Percentiles rank a stretch among this genome's conserved stretches.
Conservation (phyloP, 2,329 filamentous ascomycete species). For the Botryosphaeria dothidea region DNA sequence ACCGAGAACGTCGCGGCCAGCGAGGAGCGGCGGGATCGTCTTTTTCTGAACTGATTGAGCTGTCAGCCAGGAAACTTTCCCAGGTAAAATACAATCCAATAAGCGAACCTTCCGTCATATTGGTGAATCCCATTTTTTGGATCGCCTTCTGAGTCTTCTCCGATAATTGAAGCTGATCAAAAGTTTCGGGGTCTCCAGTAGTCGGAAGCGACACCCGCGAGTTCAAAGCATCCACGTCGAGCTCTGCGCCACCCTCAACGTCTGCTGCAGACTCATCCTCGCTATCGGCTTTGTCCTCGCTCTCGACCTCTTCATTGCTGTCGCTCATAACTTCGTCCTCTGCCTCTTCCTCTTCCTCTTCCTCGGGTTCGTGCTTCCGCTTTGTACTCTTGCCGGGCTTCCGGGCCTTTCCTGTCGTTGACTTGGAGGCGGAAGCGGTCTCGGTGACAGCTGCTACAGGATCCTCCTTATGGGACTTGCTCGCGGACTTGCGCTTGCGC, state of each 20-base stretch:
- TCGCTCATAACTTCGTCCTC: no score
- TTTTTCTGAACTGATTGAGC: constrained; percentile 89
- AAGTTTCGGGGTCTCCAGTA: constrained; percentile 67
- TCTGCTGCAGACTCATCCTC: constrained; percentile 15
- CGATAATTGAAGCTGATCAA: constrained; percentile 80
- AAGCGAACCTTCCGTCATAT: constrained; percentile 95
- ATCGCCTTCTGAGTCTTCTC: constrained; percentile 89
- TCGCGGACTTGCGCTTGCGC: constrained; percentile 50
- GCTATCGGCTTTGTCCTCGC: constrained; percentile 25
- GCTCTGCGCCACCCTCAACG: constrained; percentile 29
- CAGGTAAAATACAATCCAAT: no score
- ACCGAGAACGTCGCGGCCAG: constrained; percentile 88
- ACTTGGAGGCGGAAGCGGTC: constrained; percentile 35
- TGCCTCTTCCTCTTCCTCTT: constrained; percentile 27
- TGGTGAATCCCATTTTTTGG: constrained; percentile 86
- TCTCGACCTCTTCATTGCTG: constrained; percentile 34
- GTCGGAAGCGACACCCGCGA: constrained; percentile 59
- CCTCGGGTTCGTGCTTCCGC: constrained; percentile 31
- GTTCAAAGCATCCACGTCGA: constrained; percentile 49
- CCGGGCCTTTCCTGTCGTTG: constrained; percentile 31
- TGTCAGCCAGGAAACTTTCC: no score
- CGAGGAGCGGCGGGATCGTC: constrained; percentile 83
- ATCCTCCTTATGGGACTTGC: constrained; percentile 32
- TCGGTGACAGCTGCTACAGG: constrained; percentile 22
- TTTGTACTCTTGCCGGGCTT: constrained; percentile 45